Conservation (phyloP, 495 filamentous ascomycete species). For the Amphirosellinia nigrospora region DNA sequence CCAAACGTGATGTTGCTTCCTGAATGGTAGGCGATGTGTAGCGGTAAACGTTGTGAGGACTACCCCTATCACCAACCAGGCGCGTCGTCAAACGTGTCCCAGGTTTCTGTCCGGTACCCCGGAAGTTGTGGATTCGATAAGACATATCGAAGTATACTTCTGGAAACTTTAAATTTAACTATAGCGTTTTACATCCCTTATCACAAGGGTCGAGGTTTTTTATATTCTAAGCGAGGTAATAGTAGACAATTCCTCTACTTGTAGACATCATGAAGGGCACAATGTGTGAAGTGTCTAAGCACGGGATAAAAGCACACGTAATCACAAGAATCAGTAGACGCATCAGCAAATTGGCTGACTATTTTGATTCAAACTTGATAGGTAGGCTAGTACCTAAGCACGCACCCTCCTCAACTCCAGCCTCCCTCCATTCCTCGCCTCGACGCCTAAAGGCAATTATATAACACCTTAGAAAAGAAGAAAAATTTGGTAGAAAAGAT, state of each 20-base stretch:
- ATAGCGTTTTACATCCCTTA: too few species aligned
- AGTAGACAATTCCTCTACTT: too few species aligned
- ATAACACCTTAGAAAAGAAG: not conserved
- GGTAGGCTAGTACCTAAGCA: not conserved
- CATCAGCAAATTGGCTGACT: not conserved
- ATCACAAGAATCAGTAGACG: not conserved
- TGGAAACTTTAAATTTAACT: not conserved
- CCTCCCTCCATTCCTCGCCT: not conserved
- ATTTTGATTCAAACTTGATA: not conserved
- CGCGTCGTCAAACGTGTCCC: constrained; percentile 11
- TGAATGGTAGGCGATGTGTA: not conserved
- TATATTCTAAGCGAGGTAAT: too few species aligned
- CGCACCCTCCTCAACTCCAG: not conserved
- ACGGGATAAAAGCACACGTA: not conserved
- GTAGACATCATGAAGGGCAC: too few species aligned
- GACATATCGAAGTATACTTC: too few species aligned
- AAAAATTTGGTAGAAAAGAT: not conserved
- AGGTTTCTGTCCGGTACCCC: not conserved
- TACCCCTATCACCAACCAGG: constrained; percentile 9
- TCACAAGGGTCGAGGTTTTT: too few species aligned
- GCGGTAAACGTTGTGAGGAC: constrained; percentile 1
- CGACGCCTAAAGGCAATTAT: constrained; percentile 7
- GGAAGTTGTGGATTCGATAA: too few species aligned
- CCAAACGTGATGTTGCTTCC: not conserved
- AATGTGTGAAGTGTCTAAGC: not conserved